A percentile compares a stretch with the other conserved stretches of the same genome.
Conservation (phyloP, 2,329 filamentous ascomycete genomes). For the Claviceps maximensis region DNA sequence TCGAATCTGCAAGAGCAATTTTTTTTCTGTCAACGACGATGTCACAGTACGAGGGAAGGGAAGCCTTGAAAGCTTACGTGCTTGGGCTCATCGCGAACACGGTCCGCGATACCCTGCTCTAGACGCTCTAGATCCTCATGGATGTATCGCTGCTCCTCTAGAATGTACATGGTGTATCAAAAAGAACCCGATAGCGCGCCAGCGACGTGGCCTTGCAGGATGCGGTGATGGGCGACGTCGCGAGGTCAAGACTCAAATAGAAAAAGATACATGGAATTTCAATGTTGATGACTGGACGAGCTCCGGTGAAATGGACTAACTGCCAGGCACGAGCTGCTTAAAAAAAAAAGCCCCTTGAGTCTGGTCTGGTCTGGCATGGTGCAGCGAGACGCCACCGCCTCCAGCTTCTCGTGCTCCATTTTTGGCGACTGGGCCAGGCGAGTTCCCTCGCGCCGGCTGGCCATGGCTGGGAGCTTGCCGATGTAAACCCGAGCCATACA, state of each 20-base stretch:
- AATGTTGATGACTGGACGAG: neutral
- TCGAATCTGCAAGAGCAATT: constrained; percentile 48
- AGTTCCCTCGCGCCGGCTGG: neutral
- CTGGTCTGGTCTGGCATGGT: too few species aligned
- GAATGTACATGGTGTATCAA: constrained; percentile 52
- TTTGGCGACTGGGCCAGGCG: neutral
- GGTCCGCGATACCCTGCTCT: constrained; percentile 85
- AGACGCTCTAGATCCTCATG: constrained; percentile 95
- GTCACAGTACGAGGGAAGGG: neutral
- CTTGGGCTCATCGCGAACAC: constrained; percentile 76
- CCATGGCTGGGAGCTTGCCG: constrained; percentile 10
- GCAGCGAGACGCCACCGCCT: neutral
- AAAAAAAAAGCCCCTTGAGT: too few species aligned
- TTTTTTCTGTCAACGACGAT: constrained; percentile 13
- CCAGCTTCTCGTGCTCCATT: too few species aligned
- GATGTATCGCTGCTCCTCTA: constrained; percentile 87
- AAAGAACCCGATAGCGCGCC: neutral
- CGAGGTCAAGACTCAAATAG: neutral
- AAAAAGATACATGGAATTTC: neutral
- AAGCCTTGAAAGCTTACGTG: constrained; percentile 44
- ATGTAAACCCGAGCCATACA: constrained; percentile 16
- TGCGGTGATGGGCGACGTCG: neutral
- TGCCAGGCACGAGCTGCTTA: neutral
- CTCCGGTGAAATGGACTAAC: neutral
- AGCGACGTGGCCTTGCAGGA: neutral